phyloP scores from a whole-genome alignment of 495 filamentous ascomycete genomes.

The Penicillium canescens region DNA sequence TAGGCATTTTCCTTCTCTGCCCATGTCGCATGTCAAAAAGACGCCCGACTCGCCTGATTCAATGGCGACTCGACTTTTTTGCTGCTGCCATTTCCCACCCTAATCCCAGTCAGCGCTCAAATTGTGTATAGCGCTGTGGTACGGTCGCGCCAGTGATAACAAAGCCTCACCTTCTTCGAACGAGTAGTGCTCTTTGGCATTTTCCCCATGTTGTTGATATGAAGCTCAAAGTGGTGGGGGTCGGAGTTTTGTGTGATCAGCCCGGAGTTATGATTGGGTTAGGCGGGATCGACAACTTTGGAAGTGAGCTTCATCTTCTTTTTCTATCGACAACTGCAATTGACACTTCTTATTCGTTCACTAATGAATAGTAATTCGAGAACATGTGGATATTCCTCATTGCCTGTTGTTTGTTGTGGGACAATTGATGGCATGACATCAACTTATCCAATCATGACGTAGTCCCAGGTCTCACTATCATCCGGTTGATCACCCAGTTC shows the following conservation, averaged over 20 bases:
- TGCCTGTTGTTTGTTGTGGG: background rate
- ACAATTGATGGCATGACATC: conserved; percentile 37
- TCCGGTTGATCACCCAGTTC: conserved; percentile 8
- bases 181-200: conserved; percentile 30
- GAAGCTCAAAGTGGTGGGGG: conserved; percentile 6
- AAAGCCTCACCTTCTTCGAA: conserved; percentile 38
- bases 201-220: conserved; percentile 23
- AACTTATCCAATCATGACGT: conserved; percentile 35
- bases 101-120: conserved; percentile 1
- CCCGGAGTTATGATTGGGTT: conserved; percentile 13
- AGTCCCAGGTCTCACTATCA: conserved; percentile 7
- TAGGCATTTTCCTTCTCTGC: conserved; percentile 75
- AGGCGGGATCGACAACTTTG: conserved; percentile 10
- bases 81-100: conserved; percentile 31
- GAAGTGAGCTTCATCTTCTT: background rate
- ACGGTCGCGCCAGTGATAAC: background rate
- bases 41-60: conserved; percentile 81
- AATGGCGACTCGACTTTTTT: conserved; percentile 37
- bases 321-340: background rate
- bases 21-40: conserved; percentile 84
- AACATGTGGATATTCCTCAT: background rate
- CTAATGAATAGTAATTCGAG: background rate
- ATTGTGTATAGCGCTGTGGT: background rate
- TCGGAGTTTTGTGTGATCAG: conserved; percentile 20
- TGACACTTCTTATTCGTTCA: background rate